Evolutionary conservation across 2,329 filamentous ascomycete species (phyloP).

Genomic region (Alternaria novae-zelandiae): DNA sequence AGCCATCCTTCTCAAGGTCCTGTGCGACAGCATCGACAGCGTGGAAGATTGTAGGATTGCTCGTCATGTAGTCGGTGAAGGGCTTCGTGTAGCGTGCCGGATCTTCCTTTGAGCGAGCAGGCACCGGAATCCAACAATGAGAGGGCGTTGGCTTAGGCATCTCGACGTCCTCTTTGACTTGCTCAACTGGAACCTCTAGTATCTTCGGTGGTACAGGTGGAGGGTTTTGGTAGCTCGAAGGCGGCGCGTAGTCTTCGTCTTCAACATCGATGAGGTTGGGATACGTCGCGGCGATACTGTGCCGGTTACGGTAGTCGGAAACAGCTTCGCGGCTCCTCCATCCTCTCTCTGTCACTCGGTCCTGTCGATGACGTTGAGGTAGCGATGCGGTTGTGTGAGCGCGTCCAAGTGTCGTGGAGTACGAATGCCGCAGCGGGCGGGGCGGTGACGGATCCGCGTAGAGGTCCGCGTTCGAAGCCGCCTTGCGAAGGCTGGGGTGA

Average conservation of each 20-base stretch:
- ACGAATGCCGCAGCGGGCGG: conserved; percentile 33
- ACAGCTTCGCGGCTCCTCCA: conserved; percentile 14
- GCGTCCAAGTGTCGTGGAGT: conserved; percentile 36
- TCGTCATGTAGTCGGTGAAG: conserved; percentile 84
- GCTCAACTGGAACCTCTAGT: conserved; percentile 27
- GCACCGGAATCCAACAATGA: conserved; percentile 25
- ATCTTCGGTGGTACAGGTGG: conserved; percentile 50
- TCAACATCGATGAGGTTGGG: conserved; percentile 42
- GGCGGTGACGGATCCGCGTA: conserved; percentile 45
- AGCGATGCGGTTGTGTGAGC: conserved; percentile 39
- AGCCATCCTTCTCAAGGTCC: conserved; percentile 75
- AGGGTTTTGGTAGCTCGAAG: conserved; percentile 34
- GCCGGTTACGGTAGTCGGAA: conserved; percentile 23
- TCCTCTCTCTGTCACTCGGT: conserved; percentile 17
- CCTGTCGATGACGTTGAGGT: conserved; percentile 27
- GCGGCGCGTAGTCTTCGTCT: conserved; percentile 29
- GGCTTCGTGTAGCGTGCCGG: conserved; percentile 71
- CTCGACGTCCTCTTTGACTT: conserved; percentile 1
- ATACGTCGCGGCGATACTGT: conserved; percentile 41
- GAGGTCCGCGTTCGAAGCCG: conserved; percentile 45
- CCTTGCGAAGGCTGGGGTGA: conserved; percentile 44
- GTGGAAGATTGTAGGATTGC: conserved; percentile 94
- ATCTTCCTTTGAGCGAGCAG: conserved; percentile 30
- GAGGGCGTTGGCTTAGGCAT: conserved; percentile 16
- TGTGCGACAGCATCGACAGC: conserved; percentile 79